Conservation (phyloP, 2,329 filamentous ascomycete genomes). For the Talaromyces sp. region DNA sequence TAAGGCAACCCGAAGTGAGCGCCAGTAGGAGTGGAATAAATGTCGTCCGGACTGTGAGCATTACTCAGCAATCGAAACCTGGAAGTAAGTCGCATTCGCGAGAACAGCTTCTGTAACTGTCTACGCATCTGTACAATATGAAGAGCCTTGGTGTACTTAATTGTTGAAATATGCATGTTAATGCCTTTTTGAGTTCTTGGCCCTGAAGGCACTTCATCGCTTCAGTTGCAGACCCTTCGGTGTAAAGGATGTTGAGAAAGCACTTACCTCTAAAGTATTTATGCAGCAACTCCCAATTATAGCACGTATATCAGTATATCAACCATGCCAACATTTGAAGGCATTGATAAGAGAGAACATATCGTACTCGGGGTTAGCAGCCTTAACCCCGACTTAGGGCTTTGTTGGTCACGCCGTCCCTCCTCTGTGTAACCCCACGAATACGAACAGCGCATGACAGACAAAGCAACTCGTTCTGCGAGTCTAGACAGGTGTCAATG, state of each 20-base stretch:
- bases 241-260: neutral
- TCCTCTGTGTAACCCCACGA: neutral
- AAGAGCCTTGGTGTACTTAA: neutral
- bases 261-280: neutral
- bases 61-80: neutral
- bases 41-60: conserved; percentile 1
- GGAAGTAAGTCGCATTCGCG: neutral
- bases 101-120: neutral
- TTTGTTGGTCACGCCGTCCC: neutral
- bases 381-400: neutral
- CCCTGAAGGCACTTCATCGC: neutral
- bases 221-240: neutral
- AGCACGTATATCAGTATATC: neutral
- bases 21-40: neutral
- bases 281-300: neutral
- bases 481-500: neutral
- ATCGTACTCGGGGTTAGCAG: neutral
- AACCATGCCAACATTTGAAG: neutral
- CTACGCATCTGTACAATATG: neutral
- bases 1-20: neutral
- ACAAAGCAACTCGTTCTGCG: neutral
- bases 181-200: neutral
- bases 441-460: neutral
- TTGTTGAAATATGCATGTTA: neutral
- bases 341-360: neutral